Conservation (phyloP, 2,329 filamentous ascomycete genomes). For the Fusarium beomiforme region DNA sequence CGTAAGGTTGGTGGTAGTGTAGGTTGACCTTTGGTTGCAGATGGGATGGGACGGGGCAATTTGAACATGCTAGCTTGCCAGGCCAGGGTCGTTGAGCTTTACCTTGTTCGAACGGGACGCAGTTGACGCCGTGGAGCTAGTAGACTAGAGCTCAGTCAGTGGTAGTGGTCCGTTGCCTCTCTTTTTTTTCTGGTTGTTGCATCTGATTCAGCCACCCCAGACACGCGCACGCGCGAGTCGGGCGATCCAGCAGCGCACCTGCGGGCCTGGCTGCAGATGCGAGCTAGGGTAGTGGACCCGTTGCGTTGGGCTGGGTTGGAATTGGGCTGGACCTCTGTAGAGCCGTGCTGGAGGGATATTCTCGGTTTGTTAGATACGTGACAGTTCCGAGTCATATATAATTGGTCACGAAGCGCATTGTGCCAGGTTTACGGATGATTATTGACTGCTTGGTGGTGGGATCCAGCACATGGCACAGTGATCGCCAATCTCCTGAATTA, state of each 20-base stretch:
- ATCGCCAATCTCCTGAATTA: conserved; percentile 4
- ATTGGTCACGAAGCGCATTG: conserved; percentile 14
- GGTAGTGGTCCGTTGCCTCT: conserved; percentile 22
- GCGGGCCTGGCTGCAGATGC: conserved; percentile 24
- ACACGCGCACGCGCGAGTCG: conserved; percentile 33
- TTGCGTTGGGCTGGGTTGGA: conserved; percentile 31
- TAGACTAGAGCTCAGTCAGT: conserved; percentile 21
- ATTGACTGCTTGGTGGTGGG: neutral
- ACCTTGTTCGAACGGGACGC: conserved; percentile 30
- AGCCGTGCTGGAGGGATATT: neutral
- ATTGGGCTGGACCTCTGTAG: conserved; percentile 17
- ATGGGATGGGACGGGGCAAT: conserved; percentile 36
- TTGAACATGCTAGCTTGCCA: conserved; percentile 29
- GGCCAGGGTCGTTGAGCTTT: conserved; percentile 37
- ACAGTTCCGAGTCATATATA: conserved; percentile 11
- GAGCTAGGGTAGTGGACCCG: conserved; percentile 30
- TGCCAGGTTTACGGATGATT: conserved; percentile 1
- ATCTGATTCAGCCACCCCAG: conserved; percentile 41
- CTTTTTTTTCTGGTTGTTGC: conserved; percentile 16
- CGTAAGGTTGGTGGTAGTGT: neutral
- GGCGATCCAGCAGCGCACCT: conserved; percentile 30
- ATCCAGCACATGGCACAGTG: neutral
- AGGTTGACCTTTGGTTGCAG: conserved; percentile 27
- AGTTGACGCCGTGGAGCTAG: conserved; percentile 31
- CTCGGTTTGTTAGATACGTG: conserved; percentile 16